phyloP scores from a whole-genome alignment of 352 stramenopile genomes.

The Detonula confervacea region DNA sequence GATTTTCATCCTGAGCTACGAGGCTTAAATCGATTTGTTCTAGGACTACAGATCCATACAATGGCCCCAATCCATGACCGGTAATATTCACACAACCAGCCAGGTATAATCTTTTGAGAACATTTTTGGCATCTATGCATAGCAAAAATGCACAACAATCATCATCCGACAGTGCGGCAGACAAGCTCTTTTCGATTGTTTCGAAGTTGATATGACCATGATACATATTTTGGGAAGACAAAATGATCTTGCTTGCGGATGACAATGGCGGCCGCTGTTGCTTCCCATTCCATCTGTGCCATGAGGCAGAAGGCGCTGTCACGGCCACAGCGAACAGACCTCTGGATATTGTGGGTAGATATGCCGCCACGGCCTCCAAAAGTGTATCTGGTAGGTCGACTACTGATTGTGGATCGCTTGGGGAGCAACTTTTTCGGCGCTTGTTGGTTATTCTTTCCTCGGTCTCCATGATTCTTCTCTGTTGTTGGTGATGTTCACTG shows the following conservation, averaged over 20 bases:
- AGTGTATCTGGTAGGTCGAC: slow-evolving; percentile 11
- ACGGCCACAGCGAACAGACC: slow-evolving; percentile 18
- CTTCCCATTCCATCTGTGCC: neutral
- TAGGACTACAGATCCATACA: slow-evolving; percentile 28
- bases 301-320: slow-evolving; percentile 8
- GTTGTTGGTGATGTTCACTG: no score
- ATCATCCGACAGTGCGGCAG: slow-evolving; percentile 29
- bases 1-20: neutral
- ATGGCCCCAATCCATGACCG: slow-evolving; percentile 33
- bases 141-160: slow-evolving; percentile 28
- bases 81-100: slow-evolving; percentile 31
- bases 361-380: slow-evolving; percentile 1
- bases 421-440: neutral
- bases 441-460: neutral
- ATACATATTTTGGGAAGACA: neutral
- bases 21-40: slow-evolving; percentile 47
- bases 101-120: slow-evolving; percentile 28
- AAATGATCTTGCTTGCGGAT: neutral
- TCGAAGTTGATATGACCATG: slow-evolving; percentile 29
- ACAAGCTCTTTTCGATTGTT: slow-evolving; percentile 13
- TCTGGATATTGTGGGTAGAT: neutral
- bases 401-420: neutral
- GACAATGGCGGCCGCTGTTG: neutral
- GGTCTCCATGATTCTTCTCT: neutral
- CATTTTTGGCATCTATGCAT: slow-evolving; percentile 24